phyloP scores from a whole-genome alignment of 1,284 basidiomycete species.

The Trichosporon sp. region DNA sequence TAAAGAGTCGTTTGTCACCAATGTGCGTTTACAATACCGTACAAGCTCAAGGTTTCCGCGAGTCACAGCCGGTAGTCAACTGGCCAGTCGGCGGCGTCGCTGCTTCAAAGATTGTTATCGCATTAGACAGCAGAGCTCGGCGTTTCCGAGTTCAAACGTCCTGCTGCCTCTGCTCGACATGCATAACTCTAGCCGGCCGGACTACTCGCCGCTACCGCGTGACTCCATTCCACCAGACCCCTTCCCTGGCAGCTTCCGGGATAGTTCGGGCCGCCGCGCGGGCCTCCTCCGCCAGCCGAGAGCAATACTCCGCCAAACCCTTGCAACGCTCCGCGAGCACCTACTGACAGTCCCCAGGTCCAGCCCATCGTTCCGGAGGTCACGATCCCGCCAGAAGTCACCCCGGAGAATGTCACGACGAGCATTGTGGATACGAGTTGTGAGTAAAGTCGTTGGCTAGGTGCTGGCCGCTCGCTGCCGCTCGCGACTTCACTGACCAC shows the following conservation, averaged over 20 bases:
- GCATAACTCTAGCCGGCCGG: too few species aligned
- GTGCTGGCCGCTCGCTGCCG: too few species aligned
- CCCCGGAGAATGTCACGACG: constrained; percentile 90
- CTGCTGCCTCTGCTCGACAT: too few species aligned
- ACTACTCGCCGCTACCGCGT: too few species aligned
- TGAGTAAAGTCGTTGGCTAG: too few species aligned
- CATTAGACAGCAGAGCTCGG: too few species aligned
- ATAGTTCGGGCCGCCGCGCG: neutral
- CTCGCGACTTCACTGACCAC: too few species aligned
- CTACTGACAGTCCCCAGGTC: constrained; percentile 54
- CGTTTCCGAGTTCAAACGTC: too few species aligned
- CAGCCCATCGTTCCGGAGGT: constrained; percentile 90
- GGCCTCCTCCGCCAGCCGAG: neutral
- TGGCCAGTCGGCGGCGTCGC: neutral
- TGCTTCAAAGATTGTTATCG: too few species aligned
- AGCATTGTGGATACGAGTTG: constrained; percentile 93
- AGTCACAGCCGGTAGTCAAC: neutral
- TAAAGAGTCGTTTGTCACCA: constrained; percentile 84
- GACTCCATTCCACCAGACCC: too few species aligned
- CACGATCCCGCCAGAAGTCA: constrained; percentile 90
- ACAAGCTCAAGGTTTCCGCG: neutral
- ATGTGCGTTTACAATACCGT: too few species aligned
- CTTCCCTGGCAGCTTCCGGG: neutral
- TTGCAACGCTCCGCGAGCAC: neutral
- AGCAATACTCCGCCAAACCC: neutral